A percentile compares a stretch with the other conserved stretches of the same genome.
Conservation (phyloP, 176 grass and related monocot genomes). For the Oryza officinalis region DNA sequence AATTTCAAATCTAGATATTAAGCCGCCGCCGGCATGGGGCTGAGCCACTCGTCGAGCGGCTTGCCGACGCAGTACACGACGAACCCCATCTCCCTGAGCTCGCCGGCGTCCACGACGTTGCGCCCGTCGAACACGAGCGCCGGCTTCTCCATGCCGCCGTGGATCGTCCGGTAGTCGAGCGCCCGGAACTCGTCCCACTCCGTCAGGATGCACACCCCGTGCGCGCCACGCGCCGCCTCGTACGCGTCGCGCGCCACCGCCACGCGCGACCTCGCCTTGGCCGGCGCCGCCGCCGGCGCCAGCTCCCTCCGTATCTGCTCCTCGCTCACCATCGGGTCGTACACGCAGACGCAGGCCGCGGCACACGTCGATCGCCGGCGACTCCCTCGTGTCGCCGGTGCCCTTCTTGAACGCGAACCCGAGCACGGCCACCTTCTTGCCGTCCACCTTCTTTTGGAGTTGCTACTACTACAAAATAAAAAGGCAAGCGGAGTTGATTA, state of each 20-base stretch:
- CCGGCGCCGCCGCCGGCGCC: conserved; percentile 3
- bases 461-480: too few species aligned
- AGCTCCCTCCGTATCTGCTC: conserved; percentile 42
- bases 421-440: conserved; percentile 56
- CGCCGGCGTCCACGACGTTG: conserved; percentile 43
- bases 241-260: conserved; percentile 21
- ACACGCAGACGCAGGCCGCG: conserved; percentile 52
- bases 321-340: conserved; percentile 48
- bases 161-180: conserved; percentile 48
- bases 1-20: too few species aligned
- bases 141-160: conserved; percentile 46
- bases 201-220: conserved; percentile 49
- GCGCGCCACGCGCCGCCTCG: conserved; percentile 1
- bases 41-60: too few species aligned
- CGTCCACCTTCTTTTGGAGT: too few species aligned
- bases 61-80: too few species aligned
- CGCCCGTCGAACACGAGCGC: conserved; percentile 57
- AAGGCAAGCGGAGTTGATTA: too few species aligned
- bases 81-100: conserved; percentile 4
- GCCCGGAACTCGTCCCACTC: conserved; percentile 70
- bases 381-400: conserved; percentile 59
- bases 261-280: conserved; percentile 10
- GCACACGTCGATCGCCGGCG: conserved; percentile 60
- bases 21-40: too few species aligned
- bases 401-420: conserved; percentile 66